phyloP scores from a whole-genome alignment of 2,329 filamentous ascomycete species.

The Leptodontidium sp. region DNA sequence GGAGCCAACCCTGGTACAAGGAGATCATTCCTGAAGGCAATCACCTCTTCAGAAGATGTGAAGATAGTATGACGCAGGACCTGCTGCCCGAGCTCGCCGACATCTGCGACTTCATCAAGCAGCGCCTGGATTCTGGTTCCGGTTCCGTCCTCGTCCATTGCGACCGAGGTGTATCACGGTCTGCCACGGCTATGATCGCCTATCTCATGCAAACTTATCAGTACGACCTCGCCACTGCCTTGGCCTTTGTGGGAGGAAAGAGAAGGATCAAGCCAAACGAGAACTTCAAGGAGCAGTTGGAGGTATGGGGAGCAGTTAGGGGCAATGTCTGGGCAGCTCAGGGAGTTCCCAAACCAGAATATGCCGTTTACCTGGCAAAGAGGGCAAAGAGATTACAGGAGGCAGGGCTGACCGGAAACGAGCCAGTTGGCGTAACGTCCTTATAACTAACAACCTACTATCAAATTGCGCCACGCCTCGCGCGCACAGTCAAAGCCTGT shows the following conservation, averaged over 20 bases:
- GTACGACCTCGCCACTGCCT: neutral
- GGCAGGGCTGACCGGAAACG: conserved; percentile 1
- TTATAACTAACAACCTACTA: neutral
- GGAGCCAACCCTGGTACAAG: neutral
- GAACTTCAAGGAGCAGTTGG: conserved; percentile 47
- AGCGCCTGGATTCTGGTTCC: neutral
- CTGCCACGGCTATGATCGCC: conserved; percentile 45
- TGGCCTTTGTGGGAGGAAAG: conserved; percentile 19
- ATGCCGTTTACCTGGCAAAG: neutral
- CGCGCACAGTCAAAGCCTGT: neutral
- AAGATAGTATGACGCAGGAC: neutral
- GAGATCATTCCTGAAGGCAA: conserved; percentile 5
- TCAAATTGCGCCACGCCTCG: neutral
- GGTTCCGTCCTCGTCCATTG: conserved; percentile 46
- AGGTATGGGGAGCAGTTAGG: conserved; percentile 46
- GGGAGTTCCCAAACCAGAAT: conserved; percentile 11
- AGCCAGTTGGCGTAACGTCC: neutral
- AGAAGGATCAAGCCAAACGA: conserved; percentile 42
- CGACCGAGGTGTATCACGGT: conserved; percentile 48
- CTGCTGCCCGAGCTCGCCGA: neutral
- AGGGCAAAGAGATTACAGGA: neutral
- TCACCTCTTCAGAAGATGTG: neutral
- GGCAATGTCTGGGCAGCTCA: conserved; percentile 46
- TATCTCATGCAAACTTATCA: conserved; percentile 47
- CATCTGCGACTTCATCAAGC: conserved; percentile 11